Evolutionary conservation across 176 grass and related monocot species (phyloP), one percentile per base, ranked within the genome.

Genomic region (Thinopyrum elongatum): DNA sequence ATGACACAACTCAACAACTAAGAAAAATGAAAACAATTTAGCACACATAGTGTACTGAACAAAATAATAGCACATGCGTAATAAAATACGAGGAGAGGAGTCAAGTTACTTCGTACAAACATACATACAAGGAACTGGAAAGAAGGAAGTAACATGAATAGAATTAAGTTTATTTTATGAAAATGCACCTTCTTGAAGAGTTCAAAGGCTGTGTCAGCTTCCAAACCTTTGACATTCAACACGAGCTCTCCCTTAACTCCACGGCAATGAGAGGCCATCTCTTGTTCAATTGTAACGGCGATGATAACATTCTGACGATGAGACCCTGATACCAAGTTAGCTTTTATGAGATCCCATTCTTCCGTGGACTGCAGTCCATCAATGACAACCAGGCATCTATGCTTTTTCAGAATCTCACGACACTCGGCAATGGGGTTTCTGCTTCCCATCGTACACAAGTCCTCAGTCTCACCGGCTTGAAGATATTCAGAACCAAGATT

Each of bases 161-260:
- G 29, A 33, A 31, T 0, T 8, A 67, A 67, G 65, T 67, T 67
- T 34, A 7, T 53, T 4, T 69, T 69, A 19, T 21, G 17, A 70
- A 35, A 73, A 44, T 39, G 7, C 5, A 73, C 70, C 70, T 70
- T 19, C 61, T 47, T 80, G 10, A 81, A 68, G 41, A 81, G 79
- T 33, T 51, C 17, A 34, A 21, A 23, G 6, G 79, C 61, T 23
- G 38, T 44, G 8, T 68, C 63, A 23, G 63, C 39, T 66, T 34
- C 62, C 49, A 58, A 22, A 58, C 55, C 55, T 22, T 58, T n/a
- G 21, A 58, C 55, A 58, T 58, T 58, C 22, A 58, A 15, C 6
- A 81, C 17, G 12, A 13, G 5, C 41, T 51, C 62, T 30, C 47
- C 17, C 2, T 51, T 30, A 66, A 22, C 63, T 30, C 63, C 63